Base-by-base conservation (phyloP, 371 early-diverging fungal genomes). In the Mucor racemosus region DNA sequence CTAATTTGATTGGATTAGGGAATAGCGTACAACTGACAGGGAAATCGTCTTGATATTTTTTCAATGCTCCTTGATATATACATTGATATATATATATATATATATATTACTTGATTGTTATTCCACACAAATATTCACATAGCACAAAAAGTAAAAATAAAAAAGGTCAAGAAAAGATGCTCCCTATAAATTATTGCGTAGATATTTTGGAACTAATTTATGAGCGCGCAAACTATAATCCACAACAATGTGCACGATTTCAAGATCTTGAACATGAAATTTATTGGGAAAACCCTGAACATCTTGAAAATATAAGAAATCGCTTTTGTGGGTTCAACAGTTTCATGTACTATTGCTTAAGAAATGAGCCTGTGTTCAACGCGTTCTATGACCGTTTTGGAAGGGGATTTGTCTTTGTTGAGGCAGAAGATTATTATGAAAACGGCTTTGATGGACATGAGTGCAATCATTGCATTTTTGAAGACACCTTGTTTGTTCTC, bases 361-460 rank as follows among this genome's bases (percentile, higher is more conserved):
- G 31, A 26, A 53, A 19, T 21, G 53, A 53, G 31, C 31, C 17
- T 6, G 53, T 53, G 21, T 53, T 26, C 14, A 53, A 53, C 53
- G 53, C 53, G 53, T 53, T 53, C 13, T 53, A 53, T 5, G 53
- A 31, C 4, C 31, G 21, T 4, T 53, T 53, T 26, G 53, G 14
- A 6, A 6, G 3, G 4, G 21, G 53, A 5, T 53, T 53, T 53
- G 53, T 53, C 31, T 14, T 53, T 21, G 53, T 53, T 19, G 53
- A 53, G 3, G 26, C 11, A 5, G 53, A 53, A 7, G 53, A 53
- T 9, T 53, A 26, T 14, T 31, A 26, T 3, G 9, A 21, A 2
- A 53, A 53, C 19, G 53, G 53, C 5, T 53, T 53, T 53, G 53
- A 53, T 31, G 53, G 53, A 31, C 53, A 53, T 14, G 53, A 53